phyloP scores from a whole-genome alignment of 768 basidiomycete genomes.

The Udeniomyces megalosporus region DNA sequence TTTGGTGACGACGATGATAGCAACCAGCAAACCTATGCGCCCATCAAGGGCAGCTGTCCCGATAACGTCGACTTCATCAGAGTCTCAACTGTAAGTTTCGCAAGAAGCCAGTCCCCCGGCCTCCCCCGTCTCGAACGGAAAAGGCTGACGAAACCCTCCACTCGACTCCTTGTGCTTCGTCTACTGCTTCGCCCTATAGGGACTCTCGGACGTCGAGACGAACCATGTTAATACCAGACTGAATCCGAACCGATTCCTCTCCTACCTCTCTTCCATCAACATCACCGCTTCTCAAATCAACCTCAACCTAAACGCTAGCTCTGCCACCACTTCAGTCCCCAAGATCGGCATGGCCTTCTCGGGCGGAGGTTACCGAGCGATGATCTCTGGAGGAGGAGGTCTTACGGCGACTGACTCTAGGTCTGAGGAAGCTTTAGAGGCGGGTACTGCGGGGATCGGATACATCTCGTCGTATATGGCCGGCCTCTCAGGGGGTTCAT shows the following conservation, averaged over 20 bases:
- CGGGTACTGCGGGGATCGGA: conserved; percentile 3
- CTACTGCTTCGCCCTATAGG: neutral
- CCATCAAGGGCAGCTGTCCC: neutral
- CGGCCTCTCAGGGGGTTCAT: conserved; percentile 10
- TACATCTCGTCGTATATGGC: conserved; percentile 7
- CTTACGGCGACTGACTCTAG: conserved; percentile 5
- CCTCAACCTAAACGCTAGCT: conserved; percentile 9
- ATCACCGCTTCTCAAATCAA: conserved; percentile 9
- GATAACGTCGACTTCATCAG: neutral
- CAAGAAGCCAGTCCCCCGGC: neutral
- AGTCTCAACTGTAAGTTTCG: neutral
- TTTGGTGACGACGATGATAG: conserved; percentile 1
- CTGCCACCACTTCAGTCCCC: neutral
- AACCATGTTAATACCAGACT: conserved; percentile 9
- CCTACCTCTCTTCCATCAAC: conserved; percentile 11
- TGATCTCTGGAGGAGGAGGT: conserved; percentile 4
- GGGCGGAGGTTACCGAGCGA: conserved; percentile 13
- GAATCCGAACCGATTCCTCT: conserved; percentile 8
- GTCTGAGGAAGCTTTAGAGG: neutral
- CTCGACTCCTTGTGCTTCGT: too few species aligned
- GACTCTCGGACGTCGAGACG: neutral
- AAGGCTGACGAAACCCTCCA: too few species aligned
- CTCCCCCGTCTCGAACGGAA: too few species aligned
- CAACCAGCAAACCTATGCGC: neutral
- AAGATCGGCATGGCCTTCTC: conserved; percentile 10